phyloP scores from a whole-genome alignment of 495 filamentous ascomycete genomes.

The Podospora didyma region DNA sequence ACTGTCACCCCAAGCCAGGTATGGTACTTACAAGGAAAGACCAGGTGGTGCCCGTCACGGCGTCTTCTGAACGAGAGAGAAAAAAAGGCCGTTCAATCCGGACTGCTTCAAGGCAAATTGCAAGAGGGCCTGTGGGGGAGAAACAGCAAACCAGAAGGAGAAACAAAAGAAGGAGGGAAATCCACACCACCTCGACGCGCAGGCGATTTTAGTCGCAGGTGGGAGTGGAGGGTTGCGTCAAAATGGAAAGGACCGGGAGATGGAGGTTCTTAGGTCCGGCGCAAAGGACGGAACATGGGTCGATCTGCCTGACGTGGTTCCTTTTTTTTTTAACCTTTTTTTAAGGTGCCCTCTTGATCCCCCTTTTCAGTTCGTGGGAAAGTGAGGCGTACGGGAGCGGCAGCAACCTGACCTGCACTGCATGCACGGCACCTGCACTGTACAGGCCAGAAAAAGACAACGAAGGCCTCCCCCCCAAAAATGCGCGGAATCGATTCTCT shows the following conservation, averaged over 20 bases:
- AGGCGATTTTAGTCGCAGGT: slow-evolving; percentile 24
- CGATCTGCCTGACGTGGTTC: slow-evolving; percentile 27
- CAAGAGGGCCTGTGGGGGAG: slow-evolving; percentile 8
- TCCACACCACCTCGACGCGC: slow-evolving; percentile 21
- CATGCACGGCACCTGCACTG: background rate
- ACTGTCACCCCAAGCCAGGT: too few relatives aligned
- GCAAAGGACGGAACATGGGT: slow-evolving; percentile 31
- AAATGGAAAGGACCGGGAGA: slow-evolving; percentile 30
- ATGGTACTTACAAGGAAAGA: slow-evolving; percentile 14
- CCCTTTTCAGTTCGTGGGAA: slow-evolving; percentile 14
- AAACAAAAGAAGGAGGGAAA: slow-evolving; percentile 19
- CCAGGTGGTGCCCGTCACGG: background rate
- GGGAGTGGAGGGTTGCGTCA: slow-evolving; percentile 30
- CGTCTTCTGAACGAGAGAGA: background rate
- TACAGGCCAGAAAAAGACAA: background rate
- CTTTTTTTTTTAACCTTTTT: too few relatives aligned
- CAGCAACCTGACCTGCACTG: too few relatives aligned
- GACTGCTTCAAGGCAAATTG: background rate
- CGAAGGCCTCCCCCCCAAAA: background rate
- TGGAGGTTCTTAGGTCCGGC: slow-evolving; percentile 30
- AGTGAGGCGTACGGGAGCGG: slow-evolving; percentile 9
- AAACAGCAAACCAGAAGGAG: slow-evolving; percentile 3
- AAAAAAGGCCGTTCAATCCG: background rate
- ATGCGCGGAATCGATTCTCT: background rate
- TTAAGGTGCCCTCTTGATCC: slow-evolving; percentile 6